A percentile compares a stretch with the other conserved stretches of the same genome.
phyloP scores from a whole-genome alignment of 208 protist species.

The Acanthamoeba royreba region DNA sequence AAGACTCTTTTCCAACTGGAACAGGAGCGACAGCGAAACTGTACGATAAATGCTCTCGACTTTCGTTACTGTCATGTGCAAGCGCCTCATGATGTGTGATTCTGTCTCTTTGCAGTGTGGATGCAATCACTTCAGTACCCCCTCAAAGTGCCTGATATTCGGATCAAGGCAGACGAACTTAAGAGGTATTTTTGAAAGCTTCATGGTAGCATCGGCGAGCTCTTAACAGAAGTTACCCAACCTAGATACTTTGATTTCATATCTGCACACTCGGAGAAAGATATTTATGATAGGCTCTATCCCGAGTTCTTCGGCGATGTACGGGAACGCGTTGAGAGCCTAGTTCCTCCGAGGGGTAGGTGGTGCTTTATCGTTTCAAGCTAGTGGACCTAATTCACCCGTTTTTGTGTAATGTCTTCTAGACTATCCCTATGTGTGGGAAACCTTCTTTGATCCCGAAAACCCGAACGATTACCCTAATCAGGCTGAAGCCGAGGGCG shows the following conservation, averaged over 20 bases:
- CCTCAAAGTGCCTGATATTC: background rate
- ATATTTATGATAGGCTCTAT: background rate
- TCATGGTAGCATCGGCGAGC: background rate
- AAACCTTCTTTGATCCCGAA: conserved; percentile 36
- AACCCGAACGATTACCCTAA: conserved; percentile 26
- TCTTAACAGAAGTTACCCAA: background rate
- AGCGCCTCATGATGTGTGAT: background rate
- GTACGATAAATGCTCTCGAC: background rate
- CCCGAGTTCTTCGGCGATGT: conserved; percentile 29
- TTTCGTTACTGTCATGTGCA: background rate
- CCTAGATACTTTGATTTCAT: background rate
- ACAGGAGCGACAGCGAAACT: conserved; percentile 2
- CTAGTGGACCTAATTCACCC: background rate
- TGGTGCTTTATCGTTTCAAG: background rate
- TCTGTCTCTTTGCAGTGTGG: background rate
- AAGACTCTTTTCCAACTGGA: background rate
- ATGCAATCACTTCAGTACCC: conserved; percentile 30
- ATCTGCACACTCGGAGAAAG: background rate
- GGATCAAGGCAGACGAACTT: background rate
- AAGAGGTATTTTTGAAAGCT: background rate
- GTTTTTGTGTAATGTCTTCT: background rate
- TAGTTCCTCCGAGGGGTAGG: background rate
- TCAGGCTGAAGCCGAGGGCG: background rate
- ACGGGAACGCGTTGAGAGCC: background rate
- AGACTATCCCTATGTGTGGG: conserved; percentile 10